Conservation (phyloP, 2,329 filamentous ascomycete genomes). For the Curvularia hawaiiensis region DNA sequence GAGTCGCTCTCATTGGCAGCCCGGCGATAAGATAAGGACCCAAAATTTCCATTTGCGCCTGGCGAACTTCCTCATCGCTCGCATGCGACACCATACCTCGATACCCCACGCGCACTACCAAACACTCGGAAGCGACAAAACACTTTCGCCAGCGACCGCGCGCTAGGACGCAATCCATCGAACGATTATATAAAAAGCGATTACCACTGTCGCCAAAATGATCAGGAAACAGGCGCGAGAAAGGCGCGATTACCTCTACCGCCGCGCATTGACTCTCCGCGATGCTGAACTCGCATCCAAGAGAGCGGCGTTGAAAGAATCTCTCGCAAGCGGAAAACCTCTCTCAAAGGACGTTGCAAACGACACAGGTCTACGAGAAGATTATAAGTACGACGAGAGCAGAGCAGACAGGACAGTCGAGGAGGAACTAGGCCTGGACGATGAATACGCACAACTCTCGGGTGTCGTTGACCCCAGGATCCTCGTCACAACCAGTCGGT, state of each 20-base stretch:
- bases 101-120: slow-evolving; percentile 2
- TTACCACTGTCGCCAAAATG: slow-evolving; percentile 18
- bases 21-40: slow-evolving; percentile 16
- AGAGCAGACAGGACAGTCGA: slow-evolving; percentile 68
- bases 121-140: neutral
- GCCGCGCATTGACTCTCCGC: slow-evolving; percentile 74
- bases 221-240: slow-evolving; percentile 69
- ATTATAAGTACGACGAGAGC: slow-evolving; percentile 94
- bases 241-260: slow-evolving; percentile 79
- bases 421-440: slow-evolving; percentile 76
- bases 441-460: slow-evolving; percentile 90
- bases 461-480: slow-evolving; percentile 89
- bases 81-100: slow-evolving; percentile 3
- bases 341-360: slow-evolving; percentile 82
- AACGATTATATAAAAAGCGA: neutral
- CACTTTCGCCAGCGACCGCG: neutral
- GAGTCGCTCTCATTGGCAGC: slow-evolving; percentile 4
- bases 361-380: slow-evolving; percentile 80
- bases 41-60: slow-evolving; percentile 17
- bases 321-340: slow-evolving; percentile 86
- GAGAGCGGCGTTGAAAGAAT: slow-evolving; percentile 81
- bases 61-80: slow-evolving; percentile 5
- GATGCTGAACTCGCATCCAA: slow-evolving; percentile 95
- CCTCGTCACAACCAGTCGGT: slow-evolving; percentile 79
- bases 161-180: too few relatives aligned